Evolutionary conservation across 306 rosid species (phyloP).

Genomic region (Medicago lupulina): DNA sequence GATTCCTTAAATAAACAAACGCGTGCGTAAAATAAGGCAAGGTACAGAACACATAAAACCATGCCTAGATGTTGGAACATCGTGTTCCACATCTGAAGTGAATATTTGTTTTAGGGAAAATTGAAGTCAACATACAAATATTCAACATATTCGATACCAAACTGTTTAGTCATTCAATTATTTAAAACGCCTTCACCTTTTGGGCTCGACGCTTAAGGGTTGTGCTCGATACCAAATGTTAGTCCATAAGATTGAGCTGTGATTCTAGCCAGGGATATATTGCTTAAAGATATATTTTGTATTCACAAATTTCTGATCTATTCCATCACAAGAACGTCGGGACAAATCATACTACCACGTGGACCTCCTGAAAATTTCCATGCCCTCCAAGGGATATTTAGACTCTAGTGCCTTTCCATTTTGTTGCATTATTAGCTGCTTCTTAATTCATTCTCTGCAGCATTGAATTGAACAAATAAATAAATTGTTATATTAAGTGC

Average conservation of each 20-base stretch:
- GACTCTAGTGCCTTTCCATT: neutral
- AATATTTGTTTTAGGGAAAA: no score
- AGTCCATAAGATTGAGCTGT: neutral
- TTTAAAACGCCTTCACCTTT: no score
- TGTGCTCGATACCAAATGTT: neutral
- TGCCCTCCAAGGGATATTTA: neutral
- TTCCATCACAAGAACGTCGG: no score
- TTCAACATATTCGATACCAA: no score
- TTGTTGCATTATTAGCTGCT: neutral
- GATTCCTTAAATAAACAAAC: no score
- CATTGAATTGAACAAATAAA: neutral
- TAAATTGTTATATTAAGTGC: neutral
- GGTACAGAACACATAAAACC: no score
- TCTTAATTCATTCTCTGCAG: neutral
- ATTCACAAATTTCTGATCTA: no score
- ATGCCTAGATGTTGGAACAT: no score
- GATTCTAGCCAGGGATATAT: neutral
- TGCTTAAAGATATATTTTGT: no score
- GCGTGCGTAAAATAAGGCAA: no score
- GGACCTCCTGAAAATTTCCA: neutral
- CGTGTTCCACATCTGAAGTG: no score
- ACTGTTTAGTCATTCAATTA: neutral
- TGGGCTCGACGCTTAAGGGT: neutral
- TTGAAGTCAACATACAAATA: no score
- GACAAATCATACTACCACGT: neutral